phyloP scores from a whole-genome alignment of 768 basidiomycete species.

The Boletus rubropictus region DNA sequence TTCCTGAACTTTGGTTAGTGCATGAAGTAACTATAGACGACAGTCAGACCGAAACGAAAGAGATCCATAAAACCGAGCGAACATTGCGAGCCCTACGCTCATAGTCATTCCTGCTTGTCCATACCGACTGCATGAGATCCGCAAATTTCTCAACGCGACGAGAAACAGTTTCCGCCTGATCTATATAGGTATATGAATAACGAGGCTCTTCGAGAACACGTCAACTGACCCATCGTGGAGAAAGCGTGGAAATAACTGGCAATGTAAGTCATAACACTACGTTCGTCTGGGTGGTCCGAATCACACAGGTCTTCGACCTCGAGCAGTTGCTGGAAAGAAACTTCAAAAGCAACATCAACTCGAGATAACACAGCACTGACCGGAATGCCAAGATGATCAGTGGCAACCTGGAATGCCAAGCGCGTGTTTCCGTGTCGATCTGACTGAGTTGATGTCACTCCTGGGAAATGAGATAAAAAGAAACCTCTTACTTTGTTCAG shows the following conservation, averaged over 20 bases:
- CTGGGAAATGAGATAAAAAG: background rate
- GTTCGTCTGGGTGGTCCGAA: constrained; percentile 83
- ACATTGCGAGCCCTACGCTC: constrained; percentile 78
- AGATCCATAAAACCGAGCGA: constrained; percentile 16
- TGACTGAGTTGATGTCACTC: constrained; percentile 37
- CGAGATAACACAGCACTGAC: constrained; percentile 41
- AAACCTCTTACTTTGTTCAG: constrained; percentile 64
- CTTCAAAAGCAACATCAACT: constrained; percentile 4
- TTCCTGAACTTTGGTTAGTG: constrained; percentile 60
- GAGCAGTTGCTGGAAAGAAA: constrained; percentile 66
- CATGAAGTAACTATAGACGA: constrained; percentile 50
- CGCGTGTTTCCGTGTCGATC: constrained; percentile 80
- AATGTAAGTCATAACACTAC: constrained; percentile 96
- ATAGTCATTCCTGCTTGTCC: constrained; percentile 86
- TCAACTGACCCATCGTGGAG: constrained; percentile 80
- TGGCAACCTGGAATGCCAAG: constrained; percentile 83
- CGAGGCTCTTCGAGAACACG: background rate
- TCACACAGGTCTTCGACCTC: constrained; percentile 96
- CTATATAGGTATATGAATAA: constrained; percentile 36
- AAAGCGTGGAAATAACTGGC: constrained; percentile 98
- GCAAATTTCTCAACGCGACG: constrained; percentile 94
- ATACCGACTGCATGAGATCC: constrained; percentile 89
- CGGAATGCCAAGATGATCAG: constrained; percentile 85
- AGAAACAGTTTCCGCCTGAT: constrained; percentile 92
- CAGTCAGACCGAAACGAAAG: constrained; percentile 4